A percentile compares a stretch with the other conserved stretches of the same genome.
These are phyloP conservation scores for Eutypa lata DNA, from an alignment of 2,329 filamentous ascomycete species.

Conservation along the genomic window DNA sequence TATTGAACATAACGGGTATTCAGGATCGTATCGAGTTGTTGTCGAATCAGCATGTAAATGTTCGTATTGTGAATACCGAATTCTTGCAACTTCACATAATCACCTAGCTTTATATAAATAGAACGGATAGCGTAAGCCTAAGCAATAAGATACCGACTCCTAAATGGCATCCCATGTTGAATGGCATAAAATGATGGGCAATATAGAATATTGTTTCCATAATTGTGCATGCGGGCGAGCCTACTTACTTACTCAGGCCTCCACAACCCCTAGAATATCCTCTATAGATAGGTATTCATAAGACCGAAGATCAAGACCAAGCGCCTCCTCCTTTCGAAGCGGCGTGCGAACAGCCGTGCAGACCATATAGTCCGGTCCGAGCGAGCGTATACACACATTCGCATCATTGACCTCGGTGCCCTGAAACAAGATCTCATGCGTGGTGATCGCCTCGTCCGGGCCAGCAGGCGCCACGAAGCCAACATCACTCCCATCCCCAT, in stretches of 20 bases:
- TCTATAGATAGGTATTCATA: constrained; percentile 44
- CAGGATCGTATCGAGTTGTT: no score
- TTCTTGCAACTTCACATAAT: no score
- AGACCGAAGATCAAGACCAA: constrained; percentile 36
- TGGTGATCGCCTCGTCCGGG: constrained; percentile 31
- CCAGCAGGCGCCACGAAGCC: constrained; percentile 21
- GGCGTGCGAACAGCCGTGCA: constrained; percentile 48
- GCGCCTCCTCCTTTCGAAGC: constrained; percentile 31
- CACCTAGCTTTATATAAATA: no score
- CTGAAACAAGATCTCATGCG: constrained; percentile 37
- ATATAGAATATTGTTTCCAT: neutral
- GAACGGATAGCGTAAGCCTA: no score
- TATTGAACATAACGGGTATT: no score
- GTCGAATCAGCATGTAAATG: no score
- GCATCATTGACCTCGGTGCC: constrained; percentile 37
- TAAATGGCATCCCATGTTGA: no score
- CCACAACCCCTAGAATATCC: constrained; percentile 42
- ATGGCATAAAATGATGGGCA: no score
- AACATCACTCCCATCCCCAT: neutral
- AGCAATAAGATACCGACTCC: no score
- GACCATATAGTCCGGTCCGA: constrained; percentile 52
- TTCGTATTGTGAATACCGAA: no score
- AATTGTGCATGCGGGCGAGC: neutral
- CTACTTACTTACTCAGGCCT: constrained; percentile 22
- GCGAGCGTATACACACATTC: constrained; percentile 39